phyloP scores from a whole-genome alignment of 2,329 filamentous ascomycete species.

The Scedosporium boydii region DNA sequence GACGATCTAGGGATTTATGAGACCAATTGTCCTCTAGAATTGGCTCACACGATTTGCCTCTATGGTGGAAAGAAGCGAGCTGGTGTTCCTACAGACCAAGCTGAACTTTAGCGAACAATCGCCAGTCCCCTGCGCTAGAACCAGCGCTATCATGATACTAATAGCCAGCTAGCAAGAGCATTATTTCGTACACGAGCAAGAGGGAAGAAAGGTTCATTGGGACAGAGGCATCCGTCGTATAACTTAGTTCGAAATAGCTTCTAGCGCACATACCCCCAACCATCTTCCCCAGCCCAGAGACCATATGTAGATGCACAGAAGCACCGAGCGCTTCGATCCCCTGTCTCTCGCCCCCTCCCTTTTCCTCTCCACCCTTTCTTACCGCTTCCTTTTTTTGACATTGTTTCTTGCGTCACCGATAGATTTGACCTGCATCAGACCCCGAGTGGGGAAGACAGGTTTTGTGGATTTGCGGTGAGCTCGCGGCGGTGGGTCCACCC shows the following conservation, averaged over 20 bases:
- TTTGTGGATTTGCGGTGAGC: neutral
- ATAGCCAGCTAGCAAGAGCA: too few species aligned
- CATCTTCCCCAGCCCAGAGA: neutral
- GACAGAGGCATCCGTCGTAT: neutral
- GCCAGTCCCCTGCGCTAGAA: too few species aligned
- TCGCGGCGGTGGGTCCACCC: neutral
- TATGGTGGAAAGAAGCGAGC: too few species aligned
- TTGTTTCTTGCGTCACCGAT: neutral
- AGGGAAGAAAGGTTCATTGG: too few species aligned
- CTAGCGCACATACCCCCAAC: neutral
- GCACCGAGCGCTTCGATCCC: neutral
- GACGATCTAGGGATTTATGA: too few species aligned
- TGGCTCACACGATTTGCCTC: neutral
- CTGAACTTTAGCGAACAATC: too few species aligned
- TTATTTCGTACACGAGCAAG: too few species aligned
- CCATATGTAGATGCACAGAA: neutral
- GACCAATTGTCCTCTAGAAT: neutral
- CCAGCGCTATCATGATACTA: too few species aligned
- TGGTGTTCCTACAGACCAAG: too few species aligned
- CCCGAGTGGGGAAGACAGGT: neutral
- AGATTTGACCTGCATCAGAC: neutral
- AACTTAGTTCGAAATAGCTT: neutral
- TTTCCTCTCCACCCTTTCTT: neutral
- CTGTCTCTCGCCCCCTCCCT: neutral
- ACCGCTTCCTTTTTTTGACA: neutral